Percentiles rank a stretch among this genome's conserved stretches.
phyloP scores from a whole-genome alignment of 805 yeast species.

The Yarrowia sp. region DNA sequence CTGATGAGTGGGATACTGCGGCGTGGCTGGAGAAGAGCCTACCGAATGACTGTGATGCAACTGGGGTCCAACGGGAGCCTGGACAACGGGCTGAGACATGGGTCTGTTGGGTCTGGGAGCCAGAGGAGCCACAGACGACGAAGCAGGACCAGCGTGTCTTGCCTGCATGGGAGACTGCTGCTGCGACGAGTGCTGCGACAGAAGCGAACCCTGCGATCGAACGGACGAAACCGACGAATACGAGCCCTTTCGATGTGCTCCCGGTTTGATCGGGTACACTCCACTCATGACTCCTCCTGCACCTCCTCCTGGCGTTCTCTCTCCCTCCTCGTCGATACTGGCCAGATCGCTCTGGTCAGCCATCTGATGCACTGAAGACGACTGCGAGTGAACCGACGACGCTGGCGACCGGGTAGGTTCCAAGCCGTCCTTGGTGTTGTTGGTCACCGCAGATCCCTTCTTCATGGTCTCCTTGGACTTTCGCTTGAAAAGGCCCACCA shows the following conservation, averaged over 20 bases:
- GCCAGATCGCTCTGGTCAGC: constrained; percentile 32
- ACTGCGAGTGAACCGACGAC: constrained; percentile 24
- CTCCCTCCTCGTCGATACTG: constrained; percentile 35
- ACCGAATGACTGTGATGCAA: constrained; percentile 18
- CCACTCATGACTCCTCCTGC: background rate
- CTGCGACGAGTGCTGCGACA: constrained; percentile 27
- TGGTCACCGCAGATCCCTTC: background rate
- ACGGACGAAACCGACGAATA: constrained; percentile 29
- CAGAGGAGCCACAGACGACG: constrained; percentile 20
- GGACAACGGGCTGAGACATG: constrained; percentile 25
- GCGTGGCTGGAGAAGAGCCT: constrained; percentile 14
- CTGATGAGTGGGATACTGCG: background rate
- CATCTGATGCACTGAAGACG: constrained; percentile 12
- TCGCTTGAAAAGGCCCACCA: constrained; percentile 25
- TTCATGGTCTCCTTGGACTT: constrained; percentile 35
- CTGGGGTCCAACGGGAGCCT: background rate
- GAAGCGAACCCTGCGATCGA: constrained; percentile 5
- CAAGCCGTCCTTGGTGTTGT: constrained; percentile 4
- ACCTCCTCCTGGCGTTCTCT: background rate
- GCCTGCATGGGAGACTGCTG: constrained; percentile 30
- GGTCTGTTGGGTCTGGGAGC: background rate
- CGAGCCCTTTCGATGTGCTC: constrained; percentile 22
- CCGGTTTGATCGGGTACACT: background rate
- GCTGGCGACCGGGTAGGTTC: constrained; percentile 15
- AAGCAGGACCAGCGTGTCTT: constrained; percentile 4